phyloP scores from a whole-genome alignment of 164 flowering plant species.

The Aristolochia californica region DNA sequence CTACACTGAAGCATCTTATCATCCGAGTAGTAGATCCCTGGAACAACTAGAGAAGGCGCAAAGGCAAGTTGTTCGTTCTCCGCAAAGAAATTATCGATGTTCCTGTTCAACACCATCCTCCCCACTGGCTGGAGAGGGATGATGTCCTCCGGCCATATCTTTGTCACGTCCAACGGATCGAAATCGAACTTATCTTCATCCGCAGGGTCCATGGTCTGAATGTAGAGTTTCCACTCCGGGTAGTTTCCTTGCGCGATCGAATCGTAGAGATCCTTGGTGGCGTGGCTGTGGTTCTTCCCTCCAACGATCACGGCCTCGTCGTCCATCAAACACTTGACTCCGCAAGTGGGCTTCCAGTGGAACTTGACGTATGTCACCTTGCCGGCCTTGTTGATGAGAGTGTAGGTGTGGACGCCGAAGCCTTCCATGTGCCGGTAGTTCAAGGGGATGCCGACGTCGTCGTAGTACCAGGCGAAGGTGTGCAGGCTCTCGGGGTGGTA shows the following conservation, averaged over 20 bases:
- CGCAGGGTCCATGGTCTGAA: constrained; percentile 79
- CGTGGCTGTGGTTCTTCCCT: constrained; percentile 83
- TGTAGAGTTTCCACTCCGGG: constrained; percentile 82
- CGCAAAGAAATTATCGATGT: constrained; percentile 83
- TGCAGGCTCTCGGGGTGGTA: constrained; percentile 68
- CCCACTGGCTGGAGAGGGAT: constrained; percentile 84
- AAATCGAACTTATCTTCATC: constrained; percentile 68
- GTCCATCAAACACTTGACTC: constrained; percentile 56
- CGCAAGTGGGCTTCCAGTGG: constrained; percentile 87
- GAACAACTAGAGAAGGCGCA: constrained; percentile 62
- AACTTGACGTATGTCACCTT: constrained; percentile 68
- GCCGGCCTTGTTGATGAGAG: constrained; percentile 65
- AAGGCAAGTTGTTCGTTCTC: constrained; percentile 85
- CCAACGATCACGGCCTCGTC: constrained; percentile 74
- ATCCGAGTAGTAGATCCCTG: constrained; percentile 74
- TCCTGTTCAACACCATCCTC: constrained; percentile 72
- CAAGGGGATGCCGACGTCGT: constrained; percentile 71
- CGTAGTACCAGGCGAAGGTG: constrained; percentile 65
- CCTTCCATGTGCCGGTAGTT: constrained; percentile 92
- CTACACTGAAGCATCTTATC: constrained; percentile 75
- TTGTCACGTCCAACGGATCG: constrained; percentile 79
- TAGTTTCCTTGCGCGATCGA: constrained; percentile 74
- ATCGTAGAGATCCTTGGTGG: constrained; percentile 79
- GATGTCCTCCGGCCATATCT: constrained; percentile 91
- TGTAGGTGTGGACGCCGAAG: constrained; percentile 68